Conservation (phyloP, 352 stramenopile species). For the Aphanomyces stellatus region DNA sequence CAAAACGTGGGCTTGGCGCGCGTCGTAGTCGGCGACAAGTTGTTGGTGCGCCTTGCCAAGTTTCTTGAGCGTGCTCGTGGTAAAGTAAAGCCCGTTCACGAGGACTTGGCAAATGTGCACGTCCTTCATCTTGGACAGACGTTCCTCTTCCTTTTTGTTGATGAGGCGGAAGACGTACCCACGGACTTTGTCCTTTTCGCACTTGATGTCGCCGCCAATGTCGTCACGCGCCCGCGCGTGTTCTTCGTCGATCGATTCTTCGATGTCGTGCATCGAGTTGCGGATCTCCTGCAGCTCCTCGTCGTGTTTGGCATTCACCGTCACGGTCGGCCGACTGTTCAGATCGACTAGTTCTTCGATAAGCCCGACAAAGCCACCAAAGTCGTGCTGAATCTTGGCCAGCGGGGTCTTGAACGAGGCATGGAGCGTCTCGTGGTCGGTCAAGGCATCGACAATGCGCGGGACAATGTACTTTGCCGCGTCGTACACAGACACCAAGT, state of each 20-base stretch:
- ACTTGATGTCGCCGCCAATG: conserved; percentile 80
- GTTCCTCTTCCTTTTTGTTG: conserved; percentile 89
- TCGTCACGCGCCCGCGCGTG: conserved; percentile 46
- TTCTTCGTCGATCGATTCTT: conserved; percentile 76
- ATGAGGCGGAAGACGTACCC: conserved; percentile 91
- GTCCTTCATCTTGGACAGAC: conserved; percentile 77
- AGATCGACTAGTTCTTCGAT: conserved; percentile 81
- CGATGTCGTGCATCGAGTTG: conserved; percentile 61
- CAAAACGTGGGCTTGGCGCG: conserved; percentile 87
- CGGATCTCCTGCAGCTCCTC: conserved; percentile 64
- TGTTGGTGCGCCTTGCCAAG: conserved; percentile 80
- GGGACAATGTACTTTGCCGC: conserved; percentile 60
- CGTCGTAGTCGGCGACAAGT: conserved; percentile 86
- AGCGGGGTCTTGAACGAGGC: conserved; percentile 39
- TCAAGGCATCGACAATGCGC: conserved; percentile 45
- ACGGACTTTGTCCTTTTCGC: conserved; percentile 88
- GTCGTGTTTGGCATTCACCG: conserved; percentile 80
- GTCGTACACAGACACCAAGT: conserved; percentile 80
- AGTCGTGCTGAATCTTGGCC: conserved; percentile 49
- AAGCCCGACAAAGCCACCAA: conserved; percentile 57
- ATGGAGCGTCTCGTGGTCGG: conserved; percentile 42
- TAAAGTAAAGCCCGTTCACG: conserved; percentile 98
- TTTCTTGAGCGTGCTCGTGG: conserved; percentile 84
- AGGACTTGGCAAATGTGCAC: conserved; percentile 93
- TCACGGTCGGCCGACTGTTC: conserved; percentile 60